Percentiles rank a stretch among this genome's conserved stretches.
Conservation (phyloP, 164 flowering plant genomes). For the Kalanchoe fedtschenkoi region DNA sequence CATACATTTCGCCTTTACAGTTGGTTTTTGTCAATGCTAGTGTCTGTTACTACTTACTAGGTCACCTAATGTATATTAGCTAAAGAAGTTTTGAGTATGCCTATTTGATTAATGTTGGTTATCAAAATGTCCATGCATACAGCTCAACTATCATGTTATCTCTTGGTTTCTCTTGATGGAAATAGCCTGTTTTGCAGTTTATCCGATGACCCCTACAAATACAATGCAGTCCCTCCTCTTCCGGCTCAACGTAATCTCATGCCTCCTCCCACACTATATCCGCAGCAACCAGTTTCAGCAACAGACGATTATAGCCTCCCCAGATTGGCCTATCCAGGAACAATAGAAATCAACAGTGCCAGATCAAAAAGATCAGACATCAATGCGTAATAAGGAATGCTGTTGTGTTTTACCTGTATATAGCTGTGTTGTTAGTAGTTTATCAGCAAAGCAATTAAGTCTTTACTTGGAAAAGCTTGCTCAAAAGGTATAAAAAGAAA, state of each 20-base stretch:
- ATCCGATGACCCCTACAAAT: slow-evolving; percentile 46
- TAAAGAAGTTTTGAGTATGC: too few relatives aligned
- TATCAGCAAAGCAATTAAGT: background rate
- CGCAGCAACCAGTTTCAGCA: slow-evolving; percentile 74
- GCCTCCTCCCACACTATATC: slow-evolving; percentile 88
- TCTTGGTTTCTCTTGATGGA: background rate
- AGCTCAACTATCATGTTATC: background rate
- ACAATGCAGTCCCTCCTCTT: slow-evolving; percentile 68
- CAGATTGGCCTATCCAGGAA: slow-evolving; percentile 36
- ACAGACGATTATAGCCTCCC: slow-evolving; percentile 54
- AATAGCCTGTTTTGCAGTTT: slow-evolving; percentile 34
- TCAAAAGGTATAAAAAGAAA: background rate
- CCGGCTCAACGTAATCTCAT: slow-evolving; percentile 90
- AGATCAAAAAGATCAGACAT: slow-evolving; percentile 72
- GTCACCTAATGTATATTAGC: background rate
- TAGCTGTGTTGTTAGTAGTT: background rate
- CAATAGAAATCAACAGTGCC: slow-evolving; percentile 30
- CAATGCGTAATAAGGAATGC: slow-evolving; percentile 34
- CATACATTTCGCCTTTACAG: background rate
- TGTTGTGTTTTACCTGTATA: background rate
- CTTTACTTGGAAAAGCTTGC: background rate
- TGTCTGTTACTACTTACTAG: background rate
- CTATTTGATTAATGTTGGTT: too few relatives aligned
- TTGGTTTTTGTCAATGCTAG: background rate
- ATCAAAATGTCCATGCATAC: background rate